Conservation (phyloP, 1,284 basidiomycete genomes). For the Cryptococcus jaspeensis region DNA sequence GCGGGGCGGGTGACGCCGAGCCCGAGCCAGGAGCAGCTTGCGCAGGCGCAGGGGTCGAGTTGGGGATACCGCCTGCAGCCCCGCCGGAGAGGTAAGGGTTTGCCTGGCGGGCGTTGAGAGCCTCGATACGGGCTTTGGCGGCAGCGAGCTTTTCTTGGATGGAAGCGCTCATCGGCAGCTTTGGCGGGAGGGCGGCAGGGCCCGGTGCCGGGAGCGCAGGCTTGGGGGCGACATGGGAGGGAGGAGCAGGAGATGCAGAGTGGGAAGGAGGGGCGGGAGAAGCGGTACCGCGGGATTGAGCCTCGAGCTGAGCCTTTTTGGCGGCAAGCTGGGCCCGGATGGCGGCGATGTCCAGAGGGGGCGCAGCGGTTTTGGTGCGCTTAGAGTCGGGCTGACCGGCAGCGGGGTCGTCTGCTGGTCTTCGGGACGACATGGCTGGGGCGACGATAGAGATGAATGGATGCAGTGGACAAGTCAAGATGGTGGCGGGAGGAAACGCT, state of each 20-base stretch:
- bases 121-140: constrained; percentile 72
- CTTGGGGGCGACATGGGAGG: constrained; percentile 13
- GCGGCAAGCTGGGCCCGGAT: constrained; percentile 73
- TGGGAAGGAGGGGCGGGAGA: constrained; percentile 40
- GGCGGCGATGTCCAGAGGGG: constrained; percentile 32
- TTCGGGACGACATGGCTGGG: constrained; percentile 21
- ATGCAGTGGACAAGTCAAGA: neutral
- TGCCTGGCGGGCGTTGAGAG: constrained; percentile 63
- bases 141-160: constrained; percentile 70
- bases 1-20: constrained; percentile 6
- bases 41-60: constrained; percentile 46
- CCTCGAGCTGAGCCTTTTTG: constrained; percentile 74
- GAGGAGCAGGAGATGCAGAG: constrained; percentile 18
- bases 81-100: constrained; percentile 37
- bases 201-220: constrained; percentile 36
- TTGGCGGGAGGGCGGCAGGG: constrained; percentile 48
- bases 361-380: constrained; percentile 13
- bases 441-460: neutral
- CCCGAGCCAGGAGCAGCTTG: constrained; percentile 29
- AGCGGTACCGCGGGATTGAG: constrained; percentile 50
- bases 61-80: constrained; percentile 20
- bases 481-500: neutral
- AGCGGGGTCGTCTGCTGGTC: constrained; percentile 25
- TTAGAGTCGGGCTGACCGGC: constrained; percentile 30
- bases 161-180: constrained; percentile 58